A percentile compares a stretch with the other conserved stretches of the same genome.
These are phyloP conservation scores for Acrocalymma vagum DNA, from an alignment of 2,329 filamentous ascomycete species.

Conservation along the genomic window DNA sequence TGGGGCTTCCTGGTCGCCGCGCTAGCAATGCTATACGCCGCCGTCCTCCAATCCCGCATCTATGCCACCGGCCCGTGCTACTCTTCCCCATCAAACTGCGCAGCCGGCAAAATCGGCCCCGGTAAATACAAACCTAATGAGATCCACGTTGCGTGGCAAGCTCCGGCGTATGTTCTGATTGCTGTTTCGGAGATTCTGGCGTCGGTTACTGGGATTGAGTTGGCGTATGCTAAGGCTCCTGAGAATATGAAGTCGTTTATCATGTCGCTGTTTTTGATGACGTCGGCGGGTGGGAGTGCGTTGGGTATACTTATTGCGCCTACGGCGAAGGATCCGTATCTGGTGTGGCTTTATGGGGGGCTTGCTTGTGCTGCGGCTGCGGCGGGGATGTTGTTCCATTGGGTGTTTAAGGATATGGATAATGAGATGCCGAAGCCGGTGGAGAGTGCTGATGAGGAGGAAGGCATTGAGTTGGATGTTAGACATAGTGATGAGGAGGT, in stretches of 20 bases:
- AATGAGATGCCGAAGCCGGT: conserved; percentile 4
- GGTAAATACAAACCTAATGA: conserved; percentile 48
- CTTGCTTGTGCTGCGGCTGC: conserved; percentile 60
- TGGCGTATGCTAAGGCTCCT: conserved; percentile 58
- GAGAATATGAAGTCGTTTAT: conserved; percentile 58
- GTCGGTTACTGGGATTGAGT: conserved; percentile 57
- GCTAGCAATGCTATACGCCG: conserved; percentile 64
- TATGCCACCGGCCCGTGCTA: conserved; percentile 64
- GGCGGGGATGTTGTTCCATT: conserved; percentile 63
- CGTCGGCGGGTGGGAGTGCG: conserved; percentile 65
- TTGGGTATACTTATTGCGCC: conserved; percentile 70
- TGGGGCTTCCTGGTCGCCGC: conserved; percentile 63
- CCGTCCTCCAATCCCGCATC: conserved; percentile 65
- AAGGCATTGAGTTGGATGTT: conserved; percentile 12
- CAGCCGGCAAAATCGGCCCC: conserved; percentile 38
- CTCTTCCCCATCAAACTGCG: conserved; percentile 50
- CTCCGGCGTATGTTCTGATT: conserved; percentile 56
- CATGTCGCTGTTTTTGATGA: conserved; percentile 67
- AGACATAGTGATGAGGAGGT: conserved; percentile 4
- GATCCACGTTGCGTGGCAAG: conserved; percentile 56
- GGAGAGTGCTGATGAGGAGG: conserved; percentile 21
- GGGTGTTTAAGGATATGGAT: conserved; percentile 50
- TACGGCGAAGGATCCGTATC: conserved; percentile 68
- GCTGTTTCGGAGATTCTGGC: conserved; percentile 57
- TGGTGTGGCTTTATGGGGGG: conserved; percentile 72